Evolutionary conservation across 2,329 filamentous ascomycete species (phyloP).

Genomic region (Trichoderma atrobrunneum): DNA sequence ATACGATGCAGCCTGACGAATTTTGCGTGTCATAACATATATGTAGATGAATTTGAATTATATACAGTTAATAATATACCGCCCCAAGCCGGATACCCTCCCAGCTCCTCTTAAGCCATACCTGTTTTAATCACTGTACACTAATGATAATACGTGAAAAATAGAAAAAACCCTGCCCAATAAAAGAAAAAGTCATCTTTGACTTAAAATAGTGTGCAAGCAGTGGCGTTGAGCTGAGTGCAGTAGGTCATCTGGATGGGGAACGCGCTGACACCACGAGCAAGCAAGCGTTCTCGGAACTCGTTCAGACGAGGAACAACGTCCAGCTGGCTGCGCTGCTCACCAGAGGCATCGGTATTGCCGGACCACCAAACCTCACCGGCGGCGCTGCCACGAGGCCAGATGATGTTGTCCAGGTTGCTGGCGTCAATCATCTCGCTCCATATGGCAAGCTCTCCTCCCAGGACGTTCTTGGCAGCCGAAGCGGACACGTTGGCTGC

Average conservation of each 20-base stretch:
- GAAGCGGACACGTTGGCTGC: constrained; percentile 58
- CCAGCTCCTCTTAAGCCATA: neutral
- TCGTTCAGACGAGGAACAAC: constrained; percentile 69
- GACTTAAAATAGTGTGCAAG: constrained; percentile 10
- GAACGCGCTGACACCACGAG: constrained; percentile 59
- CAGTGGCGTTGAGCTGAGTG: constrained; percentile 16
- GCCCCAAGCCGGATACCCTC: neutral
- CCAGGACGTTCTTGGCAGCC: constrained; percentile 66
- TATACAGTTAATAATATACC: constrained; percentile 5
- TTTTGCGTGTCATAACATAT: neutral
- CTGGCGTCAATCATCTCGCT: constrained; percentile 72
- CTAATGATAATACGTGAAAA: neutral
- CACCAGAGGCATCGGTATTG: constrained; percentile 59
- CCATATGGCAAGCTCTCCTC: constrained; percentile 82
- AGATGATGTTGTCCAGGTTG: constrained; percentile 73
- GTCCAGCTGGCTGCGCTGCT: constrained; percentile 68
- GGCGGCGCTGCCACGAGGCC: constrained; percentile 72
- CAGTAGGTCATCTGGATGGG: constrained; percentile 45
- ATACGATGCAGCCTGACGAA: neutral
- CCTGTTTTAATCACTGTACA: neutral
- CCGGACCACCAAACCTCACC: constrained; percentile 82
- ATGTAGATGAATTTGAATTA: neutral
- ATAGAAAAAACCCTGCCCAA: neutral
- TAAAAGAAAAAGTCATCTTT: neutral
- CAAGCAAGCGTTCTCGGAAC: constrained; percentile 73